Evolutionary conservation across 129 eudicot species (phyloP).

Genomic region (Flaveria trinervia): DNA sequence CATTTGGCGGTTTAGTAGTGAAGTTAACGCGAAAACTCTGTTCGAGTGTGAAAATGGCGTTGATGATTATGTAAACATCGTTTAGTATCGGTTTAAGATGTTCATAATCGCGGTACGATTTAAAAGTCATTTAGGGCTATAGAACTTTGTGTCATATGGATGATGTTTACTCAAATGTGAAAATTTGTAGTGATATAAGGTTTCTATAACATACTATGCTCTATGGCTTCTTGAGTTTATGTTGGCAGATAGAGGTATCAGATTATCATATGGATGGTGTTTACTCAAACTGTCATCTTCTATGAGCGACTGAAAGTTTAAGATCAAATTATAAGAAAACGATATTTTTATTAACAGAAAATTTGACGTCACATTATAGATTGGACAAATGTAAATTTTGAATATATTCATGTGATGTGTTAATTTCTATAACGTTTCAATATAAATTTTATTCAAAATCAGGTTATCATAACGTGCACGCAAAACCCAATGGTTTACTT

Average conservation of each 20-base stretch:
- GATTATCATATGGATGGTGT: no score
- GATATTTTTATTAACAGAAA: no score
- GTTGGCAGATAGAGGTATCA: not conserved
- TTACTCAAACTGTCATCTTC: not conserved
- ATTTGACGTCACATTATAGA: no score
- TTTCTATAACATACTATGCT: not conserved
- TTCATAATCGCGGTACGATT: not conserved
- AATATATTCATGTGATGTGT: no score
- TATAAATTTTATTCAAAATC: no score
- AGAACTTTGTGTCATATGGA: constrained; percentile 26
- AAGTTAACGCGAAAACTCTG: constrained; percentile 54
- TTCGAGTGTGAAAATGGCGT: constrained; percentile 55
- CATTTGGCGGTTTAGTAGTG: constrained; percentile 76
- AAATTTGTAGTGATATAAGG: constrained; percentile 17
- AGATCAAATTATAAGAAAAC: no score
- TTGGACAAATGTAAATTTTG: no score
- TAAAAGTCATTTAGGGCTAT: constrained; percentile 21
- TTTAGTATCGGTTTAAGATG: constrained; percentile 12
- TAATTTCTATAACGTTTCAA: no score
- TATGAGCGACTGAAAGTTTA: no score
- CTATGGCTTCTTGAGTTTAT: constrained; percentile 8
- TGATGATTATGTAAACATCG: constrained; percentile 41
- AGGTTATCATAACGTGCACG: no score
- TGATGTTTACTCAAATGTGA: constrained; percentile 26
- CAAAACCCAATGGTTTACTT: no score